A percentile compares a stretch with the other conserved stretches of the same genome.
Evolutionary conservation across 192 early-diverging fungal species (phyloP).

Genomic region (Coemansia asiatica): DNA sequence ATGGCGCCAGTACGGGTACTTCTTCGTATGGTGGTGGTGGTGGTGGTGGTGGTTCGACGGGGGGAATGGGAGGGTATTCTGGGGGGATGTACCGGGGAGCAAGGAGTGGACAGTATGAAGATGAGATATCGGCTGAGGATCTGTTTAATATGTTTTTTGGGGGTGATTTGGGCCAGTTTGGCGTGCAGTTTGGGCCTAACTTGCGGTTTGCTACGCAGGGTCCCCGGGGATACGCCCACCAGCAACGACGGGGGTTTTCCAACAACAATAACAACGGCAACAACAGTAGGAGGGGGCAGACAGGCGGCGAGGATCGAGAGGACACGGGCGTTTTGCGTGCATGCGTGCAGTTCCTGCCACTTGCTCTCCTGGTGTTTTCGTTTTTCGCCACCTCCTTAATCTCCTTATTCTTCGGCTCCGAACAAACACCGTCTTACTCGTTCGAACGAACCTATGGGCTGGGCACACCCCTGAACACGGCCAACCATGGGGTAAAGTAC

Average conservation of each 20-base stretch:
- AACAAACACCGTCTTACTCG: conserved; percentile 61
- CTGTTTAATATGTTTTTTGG: conserved; percentile 97
- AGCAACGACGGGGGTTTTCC: conserved; percentile 21
- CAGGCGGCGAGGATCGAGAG: not conserved
- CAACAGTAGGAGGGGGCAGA: conserved; percentile 5
- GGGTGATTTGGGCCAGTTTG: conserved; percentile 58
- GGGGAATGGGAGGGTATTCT: not conserved
- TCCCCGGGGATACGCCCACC: not conserved
- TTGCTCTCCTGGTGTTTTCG: conserved; percentile 74
- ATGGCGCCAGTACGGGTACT: conserved; percentile 55
- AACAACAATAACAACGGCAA: conserved; percentile 46
- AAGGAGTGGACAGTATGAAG: conserved; percentile 35
- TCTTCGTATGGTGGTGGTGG: too few species aligned
- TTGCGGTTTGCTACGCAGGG: conserved; percentile 3
- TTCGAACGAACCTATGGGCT: conserved; percentile 60
- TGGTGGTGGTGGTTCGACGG: conserved; percentile 14
- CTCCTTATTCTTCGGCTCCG: conserved; percentile 38
- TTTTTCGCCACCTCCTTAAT: conserved; percentile 70
- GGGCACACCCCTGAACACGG: conserved; percentile 58
- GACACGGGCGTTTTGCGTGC: conserved; percentile 28
- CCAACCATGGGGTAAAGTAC: conserved; percentile 66
- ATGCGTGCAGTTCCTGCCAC: conserved; percentile 74
- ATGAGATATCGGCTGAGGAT: conserved; percentile 90
- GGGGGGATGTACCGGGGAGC: conserved; percentile 1
- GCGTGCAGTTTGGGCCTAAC: conserved; percentile 37